Percentiles rank a stretch among this genome's conserved stretches.
Conservation (phyloP, 1,139 yeast genomes). For the Kodamaea sp. region DNA sequence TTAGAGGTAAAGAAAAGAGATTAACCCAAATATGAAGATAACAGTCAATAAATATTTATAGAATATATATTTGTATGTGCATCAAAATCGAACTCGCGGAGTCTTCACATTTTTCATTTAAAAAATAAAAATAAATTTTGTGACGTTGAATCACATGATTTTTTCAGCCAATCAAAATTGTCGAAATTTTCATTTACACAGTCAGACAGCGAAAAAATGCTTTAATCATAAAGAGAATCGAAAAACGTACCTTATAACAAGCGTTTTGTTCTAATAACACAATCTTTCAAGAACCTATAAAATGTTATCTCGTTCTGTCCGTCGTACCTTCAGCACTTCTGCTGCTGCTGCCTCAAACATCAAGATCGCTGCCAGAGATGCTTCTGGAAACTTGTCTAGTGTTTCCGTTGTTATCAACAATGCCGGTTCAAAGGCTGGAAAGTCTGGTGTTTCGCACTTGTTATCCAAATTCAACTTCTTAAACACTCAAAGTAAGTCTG, state of each 20-base stretch:
- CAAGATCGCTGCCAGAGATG: conserved; percentile 45
- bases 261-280: too few relatives aligned
- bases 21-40: conserved; percentile 32
- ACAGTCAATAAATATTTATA: not conserved
- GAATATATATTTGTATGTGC: not conserved
- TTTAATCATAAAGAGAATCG: not conserved
- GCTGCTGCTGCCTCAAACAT: conserved; percentile 27
- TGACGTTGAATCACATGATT: conserved; percentile 7
- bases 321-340: conserved; percentile 50
- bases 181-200: conserved; percentile 5
- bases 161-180: conserved; percentile 9
- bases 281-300: too few relatives aligned
- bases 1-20: conserved; percentile 25
- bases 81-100: not conserved
- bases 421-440: conserved; percentile 81
- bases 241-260: not conserved
- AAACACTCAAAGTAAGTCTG: conserved; percentile 80
- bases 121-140: not conserved
- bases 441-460: conserved; percentile 84
- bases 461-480: conserved; percentile 82
- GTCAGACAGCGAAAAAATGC: conserved; percentile 6
- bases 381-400: conserved; percentile 61
- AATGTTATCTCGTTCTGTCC: conserved; percentile 44
- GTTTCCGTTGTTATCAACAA: conserved; percentile 68
- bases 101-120: not conserved